These are phyloP conservation scores for Colletotrichum tropicicola DNA, from an alignment of 2,329 filamentous ascomycete genomes.

Conservation along the genomic window DNA sequence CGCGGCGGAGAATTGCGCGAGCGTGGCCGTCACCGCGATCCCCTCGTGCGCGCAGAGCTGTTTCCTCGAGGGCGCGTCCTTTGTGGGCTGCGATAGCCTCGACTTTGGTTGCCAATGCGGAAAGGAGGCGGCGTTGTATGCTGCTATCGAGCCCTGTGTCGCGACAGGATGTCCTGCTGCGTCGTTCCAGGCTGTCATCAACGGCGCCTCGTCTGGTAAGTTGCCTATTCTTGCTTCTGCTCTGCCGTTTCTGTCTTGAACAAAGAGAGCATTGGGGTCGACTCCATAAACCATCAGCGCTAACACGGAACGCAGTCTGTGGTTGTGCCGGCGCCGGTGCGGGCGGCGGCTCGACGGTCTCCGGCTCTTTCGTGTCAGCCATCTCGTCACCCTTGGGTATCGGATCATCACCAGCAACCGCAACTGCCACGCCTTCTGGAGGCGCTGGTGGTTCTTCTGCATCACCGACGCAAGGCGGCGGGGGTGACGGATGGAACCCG, in stretches of 20 bases:
- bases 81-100: conserved; percentile 36
- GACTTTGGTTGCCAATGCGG: conserved; percentile 41
- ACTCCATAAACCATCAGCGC: not conserved
- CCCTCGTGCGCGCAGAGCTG: conserved; percentile 39
- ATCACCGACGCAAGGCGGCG: conserved; percentile 8
- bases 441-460: not conserved
- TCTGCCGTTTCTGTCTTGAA: not conserved
- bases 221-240: not conserved
- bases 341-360: conserved; percentile 2
- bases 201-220: conserved; percentile 33
- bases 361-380: conserved; percentile 13
- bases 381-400: conserved; percentile 11
- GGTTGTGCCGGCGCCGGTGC: conserved; percentile 17
- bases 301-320: not conserved
- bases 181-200: conserved; percentile 36
- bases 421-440: not conserved
- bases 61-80: conserved; percentile 37
- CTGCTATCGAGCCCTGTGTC: conserved; percentile 39
- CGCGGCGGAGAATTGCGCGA: conserved; percentile 33
- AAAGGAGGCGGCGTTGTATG: conserved; percentile 33
- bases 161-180: conserved; percentile 35
- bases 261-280: no score
- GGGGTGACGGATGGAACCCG: conserved; percentile 10
- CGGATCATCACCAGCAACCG: conserved; percentile 4
- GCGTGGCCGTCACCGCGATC: conserved; percentile 37